A percentile compares a stretch with the other conserved stretches of the same genome.
Conservation (phyloP, 495 filamentous ascomycete species). For the Talaromyces stipitatus region DNA sequence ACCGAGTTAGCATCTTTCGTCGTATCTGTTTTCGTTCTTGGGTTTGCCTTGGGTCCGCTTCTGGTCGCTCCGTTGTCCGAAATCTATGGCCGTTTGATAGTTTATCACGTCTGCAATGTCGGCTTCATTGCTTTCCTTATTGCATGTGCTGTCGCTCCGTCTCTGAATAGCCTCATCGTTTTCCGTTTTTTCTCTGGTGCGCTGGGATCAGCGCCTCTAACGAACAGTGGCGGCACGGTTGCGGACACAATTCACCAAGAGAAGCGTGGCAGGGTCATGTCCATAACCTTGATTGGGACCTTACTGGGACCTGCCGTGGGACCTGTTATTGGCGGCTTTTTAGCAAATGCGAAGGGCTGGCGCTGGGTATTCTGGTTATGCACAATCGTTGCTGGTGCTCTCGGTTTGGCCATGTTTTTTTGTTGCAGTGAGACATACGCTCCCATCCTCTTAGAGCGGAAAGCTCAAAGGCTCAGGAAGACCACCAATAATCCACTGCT, state of each 20-base stretch:
- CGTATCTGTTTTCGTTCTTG: slow-evolving; percentile 36
- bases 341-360: slow-evolving; percentile 48
- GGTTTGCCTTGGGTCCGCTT: slow-evolving; percentile 26
- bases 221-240: slow-evolving; percentile 38
- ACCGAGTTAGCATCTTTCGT: slow-evolving; percentile 27
- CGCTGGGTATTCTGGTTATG: slow-evolving; percentile 48
- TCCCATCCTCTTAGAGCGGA: slow-evolving; percentile 44
- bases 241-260: slow-evolving; percentile 35
- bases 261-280: slow-evolving; percentile 34
- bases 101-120: slow-evolving; percentile 35
- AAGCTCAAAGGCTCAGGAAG: slow-evolving; percentile 41
- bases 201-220: slow-evolving; percentile 34
- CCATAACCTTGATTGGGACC: slow-evolving; percentile 10
- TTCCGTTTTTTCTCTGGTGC: slow-evolving; percentile 40
- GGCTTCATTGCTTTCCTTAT: slow-evolving; percentile 38
- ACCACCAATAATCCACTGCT: slow-evolving; percentile 47
- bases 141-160: slow-evolving; percentile 34
- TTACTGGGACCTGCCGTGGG: slow-evolving; percentile 48
- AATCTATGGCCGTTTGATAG: slow-evolving; percentile 32
- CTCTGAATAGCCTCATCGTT: slow-evolving; percentile 33
- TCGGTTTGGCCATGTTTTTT: no score
- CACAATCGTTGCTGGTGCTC: slow-evolving; percentile 33
- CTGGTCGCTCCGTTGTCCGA: slow-evolving; percentile 38
- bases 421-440: slow-evolving; percentile 28
- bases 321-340: slow-evolving; percentile 43